phyloP scores from a whole-genome alignment of 441 rosid genomes.

The Jatropha multifida region DNA sequence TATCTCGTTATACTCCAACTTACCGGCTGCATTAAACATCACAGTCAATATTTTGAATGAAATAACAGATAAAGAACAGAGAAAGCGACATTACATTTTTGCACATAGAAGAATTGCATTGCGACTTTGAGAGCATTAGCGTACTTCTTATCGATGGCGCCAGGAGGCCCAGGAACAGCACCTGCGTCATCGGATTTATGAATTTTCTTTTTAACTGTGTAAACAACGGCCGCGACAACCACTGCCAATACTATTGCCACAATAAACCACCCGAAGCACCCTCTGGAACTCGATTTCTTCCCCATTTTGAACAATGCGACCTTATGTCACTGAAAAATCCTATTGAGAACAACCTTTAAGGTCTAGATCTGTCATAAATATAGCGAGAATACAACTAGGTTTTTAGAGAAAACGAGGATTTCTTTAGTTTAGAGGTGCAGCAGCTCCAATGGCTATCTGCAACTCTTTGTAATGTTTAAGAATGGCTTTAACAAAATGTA shows the following conservation, averaged over 20 bases:
- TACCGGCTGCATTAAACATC: constrained; percentile 48
- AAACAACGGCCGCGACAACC: constrained; percentile 51
- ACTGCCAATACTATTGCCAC: constrained; percentile 47
- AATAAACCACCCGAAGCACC: constrained; percentile 67
- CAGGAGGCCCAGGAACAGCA: constrained; percentile 72
- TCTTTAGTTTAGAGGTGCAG: not conserved
- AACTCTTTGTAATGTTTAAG: not conserved
- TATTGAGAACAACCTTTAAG: not conserved
- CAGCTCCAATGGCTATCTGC: not conserved
- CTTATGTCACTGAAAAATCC: not conserved
- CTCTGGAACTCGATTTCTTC: constrained; percentile 53
- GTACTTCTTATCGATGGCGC: constrained; percentile 74
- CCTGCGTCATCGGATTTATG: constrained; percentile 34
- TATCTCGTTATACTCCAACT: constrained; percentile 47
- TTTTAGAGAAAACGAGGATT: not conserved
- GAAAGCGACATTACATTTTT: constrained; percentile 53
- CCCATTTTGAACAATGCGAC: constrained; percentile 39
- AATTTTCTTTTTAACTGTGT: constrained; percentile 47
- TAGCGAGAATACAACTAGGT: not conserved
- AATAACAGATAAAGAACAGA: not conserved
- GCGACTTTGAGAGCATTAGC: constrained; percentile 74
- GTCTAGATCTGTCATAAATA: not conserved
- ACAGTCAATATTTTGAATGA: not conserved
- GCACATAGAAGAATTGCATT: constrained; percentile 83
- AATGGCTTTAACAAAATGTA: not conserved